Conservation (phyloP, 2,329 filamentous ascomycete genomes). For the Botrytis sinoallii region DNA sequence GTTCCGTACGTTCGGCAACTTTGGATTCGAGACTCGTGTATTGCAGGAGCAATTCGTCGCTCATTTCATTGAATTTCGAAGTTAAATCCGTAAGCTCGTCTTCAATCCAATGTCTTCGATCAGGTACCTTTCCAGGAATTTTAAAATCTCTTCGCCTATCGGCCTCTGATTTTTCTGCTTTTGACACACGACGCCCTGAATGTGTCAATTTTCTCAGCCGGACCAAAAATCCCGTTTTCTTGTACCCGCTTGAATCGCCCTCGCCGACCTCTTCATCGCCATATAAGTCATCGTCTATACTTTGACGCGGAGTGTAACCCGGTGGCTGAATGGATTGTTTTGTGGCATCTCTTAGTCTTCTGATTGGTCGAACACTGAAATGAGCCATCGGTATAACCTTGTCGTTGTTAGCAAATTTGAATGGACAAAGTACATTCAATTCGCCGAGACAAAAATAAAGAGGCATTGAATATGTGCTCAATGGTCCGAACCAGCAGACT, state of each 20-base stretch:
- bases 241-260: conserved; percentile 30
- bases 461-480: not conserved
- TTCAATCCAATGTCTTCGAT: conserved; percentile 70
- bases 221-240: conserved; percentile 36
- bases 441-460: not conserved
- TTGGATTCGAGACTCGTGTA: conserved; percentile 82
- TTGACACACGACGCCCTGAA: conserved; percentile 29
- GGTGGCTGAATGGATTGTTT: conserved; percentile 36
- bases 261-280: conserved; percentile 27
- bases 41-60: conserved; percentile 63
- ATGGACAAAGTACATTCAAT: not conserved
- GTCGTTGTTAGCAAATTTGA: not conserved
- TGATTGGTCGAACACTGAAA: conserved; percentile 70
- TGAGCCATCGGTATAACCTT: conserved; percentile 73
- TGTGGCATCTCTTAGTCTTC: conserved; percentile 35
- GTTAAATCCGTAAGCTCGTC: conserved; percentile 74
- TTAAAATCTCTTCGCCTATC: conserved; percentile 56
- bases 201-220: conserved; percentile 32
- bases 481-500: not conserved
- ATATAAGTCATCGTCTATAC: conserved; percentile 27
- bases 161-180: conserved; percentile 43
- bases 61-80: conserved; percentile 20
- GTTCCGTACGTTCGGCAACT: conserved; percentile 75
- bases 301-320: conserved; percentile 35
- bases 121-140: conserved; percentile 78